A percentile compares a stretch with the other conserved stretches of the same genome.
Conservation (phyloP, 2,329 filamentous ascomycete genomes). For the Lasiodiplodia hormozganensis region DNA sequence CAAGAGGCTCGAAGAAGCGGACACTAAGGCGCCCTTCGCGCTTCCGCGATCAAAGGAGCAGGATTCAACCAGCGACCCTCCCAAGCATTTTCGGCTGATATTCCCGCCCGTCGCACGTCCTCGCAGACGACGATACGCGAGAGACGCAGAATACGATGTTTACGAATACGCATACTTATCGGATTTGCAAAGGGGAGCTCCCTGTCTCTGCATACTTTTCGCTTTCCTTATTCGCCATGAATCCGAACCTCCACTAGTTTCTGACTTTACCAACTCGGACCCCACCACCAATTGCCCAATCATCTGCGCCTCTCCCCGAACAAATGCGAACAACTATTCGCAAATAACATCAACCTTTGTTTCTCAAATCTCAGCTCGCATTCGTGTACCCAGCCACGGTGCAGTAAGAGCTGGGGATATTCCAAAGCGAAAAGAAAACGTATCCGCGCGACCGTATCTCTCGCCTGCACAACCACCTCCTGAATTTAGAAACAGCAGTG, state of each 20-base stretch:
- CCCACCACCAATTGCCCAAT: background rate
- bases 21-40: background rate
- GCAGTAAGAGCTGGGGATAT: no score
- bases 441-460: no score
- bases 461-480: no score
- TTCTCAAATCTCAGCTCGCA: no score
- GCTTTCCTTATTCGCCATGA: no score
- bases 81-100: no score
- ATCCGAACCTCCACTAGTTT: background rate
- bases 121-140: background rate
- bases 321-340: background rate
- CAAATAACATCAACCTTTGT: no score
- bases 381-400: no score
- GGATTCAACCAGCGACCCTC: no score
- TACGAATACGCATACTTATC: background rate
- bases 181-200: background rate
- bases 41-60: background rate
- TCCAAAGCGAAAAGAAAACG: no score
- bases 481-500: no score
- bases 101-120: background rate
- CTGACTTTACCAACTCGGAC: background rate
- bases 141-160: background rate
- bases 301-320: background rate
- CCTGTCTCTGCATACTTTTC: no score
- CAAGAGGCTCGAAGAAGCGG: background rate